Percentiles rank a stretch among this genome's conserved stretches.
Conservation (phyloP, 352 stramenopile genomes). For the Phytopythium chamaehyphon region DNA sequence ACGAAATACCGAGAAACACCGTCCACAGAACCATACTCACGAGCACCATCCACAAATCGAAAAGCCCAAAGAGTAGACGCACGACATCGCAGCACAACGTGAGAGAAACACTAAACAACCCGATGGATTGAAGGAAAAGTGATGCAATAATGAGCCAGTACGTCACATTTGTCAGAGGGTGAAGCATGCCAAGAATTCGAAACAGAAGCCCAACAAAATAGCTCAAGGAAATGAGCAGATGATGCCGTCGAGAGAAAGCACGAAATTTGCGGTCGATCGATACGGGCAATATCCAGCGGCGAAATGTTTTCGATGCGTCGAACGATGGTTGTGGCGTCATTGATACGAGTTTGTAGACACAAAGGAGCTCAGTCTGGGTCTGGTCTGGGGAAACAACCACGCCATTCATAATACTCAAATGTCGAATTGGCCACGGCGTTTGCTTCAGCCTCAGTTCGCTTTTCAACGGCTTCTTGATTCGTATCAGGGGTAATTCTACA, state of each 20-base stretch:
- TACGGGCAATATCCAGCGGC: neutral
- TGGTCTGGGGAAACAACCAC: neutral
- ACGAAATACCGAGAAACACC: constrained; percentile 7
- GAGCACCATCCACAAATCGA: constrained; percentile 4
- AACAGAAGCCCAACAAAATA: constrained; percentile 4
- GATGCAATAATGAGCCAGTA: constrained; percentile 1
- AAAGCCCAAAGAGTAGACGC: neutral
- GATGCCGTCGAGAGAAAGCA: neutral
- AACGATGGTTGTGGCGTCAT: neutral
- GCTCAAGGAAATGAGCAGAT: neutral
- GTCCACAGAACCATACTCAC: constrained; percentile 2
- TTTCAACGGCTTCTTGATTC: too few relatives aligned
- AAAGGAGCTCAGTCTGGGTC: neutral
- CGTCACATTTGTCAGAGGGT: neutral
- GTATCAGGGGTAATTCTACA: too few relatives aligned
- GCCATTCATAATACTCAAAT: neutral
- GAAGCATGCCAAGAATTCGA: constrained; percentile 2
- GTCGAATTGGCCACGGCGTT: too few relatives aligned
- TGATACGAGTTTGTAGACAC: neutral
- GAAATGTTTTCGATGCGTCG: constrained; percentile 1
- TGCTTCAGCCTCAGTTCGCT: too few relatives aligned
- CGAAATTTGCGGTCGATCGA: neutral
- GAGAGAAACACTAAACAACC: neutral
- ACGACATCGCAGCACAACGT: constrained; percentile 2
- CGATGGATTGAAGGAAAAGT: neutral